A percentile compares a stretch with the other conserved stretches of the same genome.
These are phyloP conservation scores for Trebouxia sp. DNA, from an alignment of 139 green algal species.

Conservation along the genomic window DNA sequence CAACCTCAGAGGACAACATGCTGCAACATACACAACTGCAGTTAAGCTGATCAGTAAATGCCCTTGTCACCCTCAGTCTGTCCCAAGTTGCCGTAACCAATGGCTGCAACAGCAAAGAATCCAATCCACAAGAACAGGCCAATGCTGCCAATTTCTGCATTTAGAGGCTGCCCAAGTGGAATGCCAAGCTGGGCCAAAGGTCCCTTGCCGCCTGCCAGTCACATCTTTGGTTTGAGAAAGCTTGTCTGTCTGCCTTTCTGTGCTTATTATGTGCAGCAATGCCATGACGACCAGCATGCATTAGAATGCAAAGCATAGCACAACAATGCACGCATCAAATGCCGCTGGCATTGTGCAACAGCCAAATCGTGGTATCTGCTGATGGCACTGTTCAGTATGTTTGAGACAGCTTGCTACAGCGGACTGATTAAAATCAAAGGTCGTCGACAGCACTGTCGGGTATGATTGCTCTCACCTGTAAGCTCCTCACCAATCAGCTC, in stretches of 20 bases:
- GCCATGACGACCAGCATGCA: not conserved
- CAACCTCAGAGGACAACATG: too few relatives aligned
- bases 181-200: conserved; percentile 34
- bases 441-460: too few relatives aligned
- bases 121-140: conserved; percentile 38
- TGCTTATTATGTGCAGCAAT: too few relatives aligned
- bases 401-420: too few relatives aligned
- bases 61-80: conserved; percentile 27
- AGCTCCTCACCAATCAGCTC: conserved; percentile 36
- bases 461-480: not conserved
- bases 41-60: conserved; percentile 37
- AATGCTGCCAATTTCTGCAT: conserved; percentile 6
- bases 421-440: too few relatives aligned
- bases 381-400: too few relatives aligned
- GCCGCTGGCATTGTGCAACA: not conserved
- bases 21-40: too few relatives aligned
- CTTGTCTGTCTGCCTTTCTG: too few relatives aligned
- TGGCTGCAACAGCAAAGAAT: conserved; percentile 33
- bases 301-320: not conserved
- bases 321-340: not conserved
- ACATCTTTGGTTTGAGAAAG: not conserved
- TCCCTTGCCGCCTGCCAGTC: conserved; percentile 26
- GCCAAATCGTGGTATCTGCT: too few relatives aligned
- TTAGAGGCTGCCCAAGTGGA: not conserved
- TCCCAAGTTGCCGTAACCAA: conserved; percentile 29